Percentiles rank a stretch among this genome's conserved stretches.
Evolutionary conservation across 2,329 filamentous ascomycete species (phyloP).

Genomic region (Aspergillus quadricinctus): DNA sequence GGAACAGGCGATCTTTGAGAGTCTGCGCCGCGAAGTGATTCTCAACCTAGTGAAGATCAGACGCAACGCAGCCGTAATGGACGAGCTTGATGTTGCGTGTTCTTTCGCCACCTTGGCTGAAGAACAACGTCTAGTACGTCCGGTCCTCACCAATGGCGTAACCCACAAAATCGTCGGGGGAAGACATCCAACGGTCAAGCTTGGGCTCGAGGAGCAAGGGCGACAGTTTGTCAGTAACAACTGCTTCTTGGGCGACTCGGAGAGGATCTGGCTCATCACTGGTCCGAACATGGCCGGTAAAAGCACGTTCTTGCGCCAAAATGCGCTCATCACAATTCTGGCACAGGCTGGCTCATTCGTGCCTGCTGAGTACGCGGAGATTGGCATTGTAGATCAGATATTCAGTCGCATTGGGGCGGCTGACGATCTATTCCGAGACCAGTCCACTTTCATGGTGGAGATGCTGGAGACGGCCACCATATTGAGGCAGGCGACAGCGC

Average conservation of each 20-base stretch:
- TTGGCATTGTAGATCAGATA: constrained; percentile 92
- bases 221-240: constrained; percentile 81
- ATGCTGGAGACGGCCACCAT: constrained; percentile 97
- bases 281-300: constrained; percentile 99
- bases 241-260: constrained; percentile 73
- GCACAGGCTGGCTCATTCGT: constrained; percentile 92
- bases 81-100: constrained; percentile 86
- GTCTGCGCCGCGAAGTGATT: constrained; percentile 71
- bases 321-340: constrained; percentile 87
- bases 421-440: constrained; percentile 89
- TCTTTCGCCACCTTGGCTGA: constrained; percentile 76
- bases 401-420: constrained; percentile 92
- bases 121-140: constrained; percentile 70
- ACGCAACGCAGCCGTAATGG: constrained; percentile 83
- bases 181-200: constrained; percentile 87
- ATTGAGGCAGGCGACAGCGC: constrained; percentile 73
- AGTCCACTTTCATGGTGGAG: constrained; percentile 99
- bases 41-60: constrained; percentile 78
- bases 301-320: constrained; percentile 91
- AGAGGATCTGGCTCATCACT: constrained; percentile 63
- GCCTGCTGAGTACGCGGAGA: constrained; percentile 76
- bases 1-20: constrained; percentile 74
- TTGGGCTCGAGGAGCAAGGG: constrained; percentile 72
- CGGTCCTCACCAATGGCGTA: constrained; percentile 61
- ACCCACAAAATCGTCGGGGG: constrained; percentile 77